A percentile compares a stretch with the other conserved stretches of the same genome.
phyloP scores from a whole-genome alignment of 176 grass and related monocot genomes.

The Zea luxurians region DNA sequence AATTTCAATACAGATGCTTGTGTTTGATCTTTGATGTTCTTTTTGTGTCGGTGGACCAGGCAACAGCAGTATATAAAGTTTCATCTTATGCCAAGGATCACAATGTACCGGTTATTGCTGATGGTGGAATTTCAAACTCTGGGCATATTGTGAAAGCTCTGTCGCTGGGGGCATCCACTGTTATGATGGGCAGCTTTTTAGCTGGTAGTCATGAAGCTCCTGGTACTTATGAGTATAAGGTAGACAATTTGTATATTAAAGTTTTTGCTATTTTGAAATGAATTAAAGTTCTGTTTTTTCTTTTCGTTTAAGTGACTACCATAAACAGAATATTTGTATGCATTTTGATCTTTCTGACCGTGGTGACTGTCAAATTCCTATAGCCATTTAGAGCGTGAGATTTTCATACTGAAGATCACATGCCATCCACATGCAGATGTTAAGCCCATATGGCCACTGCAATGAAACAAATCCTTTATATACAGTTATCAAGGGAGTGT shows the following conservation, averaged over 20 bases:
- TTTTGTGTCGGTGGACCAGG: constrained; percentile 36
- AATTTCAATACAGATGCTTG: no score
- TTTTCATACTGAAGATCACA: constrained; percentile 7
- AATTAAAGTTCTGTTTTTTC: no score
- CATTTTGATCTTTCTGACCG: background rate
- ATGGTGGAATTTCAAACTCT: constrained; percentile 96
- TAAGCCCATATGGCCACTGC: no score
- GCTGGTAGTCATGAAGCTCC: constrained; percentile 93
- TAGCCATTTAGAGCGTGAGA: background rate
- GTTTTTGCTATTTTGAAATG: background rate
- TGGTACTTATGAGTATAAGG: constrained; percentile 75
- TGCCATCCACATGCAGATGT: constrained; percentile 12
- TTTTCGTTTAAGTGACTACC: background rate
- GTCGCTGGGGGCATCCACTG: constrained; percentile 71
- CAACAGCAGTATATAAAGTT: constrained; percentile 94
- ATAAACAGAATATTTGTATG: background rate
- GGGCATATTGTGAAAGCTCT: constrained; percentile 97
- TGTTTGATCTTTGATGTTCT: no score
- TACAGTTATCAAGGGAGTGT: background rate
- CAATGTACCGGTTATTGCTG: constrained; percentile 79
- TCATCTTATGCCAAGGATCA: constrained; percentile 93
- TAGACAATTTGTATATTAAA: constrained; percentile 15
- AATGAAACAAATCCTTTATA: background rate
- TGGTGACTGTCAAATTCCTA: background rate
- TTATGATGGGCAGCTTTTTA: constrained; percentile 98